A percentile compares a stretch with the other conserved stretches of the same genome.
These are phyloP conservation scores for Xylariaceae sp. DNA, from an alignment of 2,329 filamentous ascomycete species.

Conservation along the genomic window DNA sequence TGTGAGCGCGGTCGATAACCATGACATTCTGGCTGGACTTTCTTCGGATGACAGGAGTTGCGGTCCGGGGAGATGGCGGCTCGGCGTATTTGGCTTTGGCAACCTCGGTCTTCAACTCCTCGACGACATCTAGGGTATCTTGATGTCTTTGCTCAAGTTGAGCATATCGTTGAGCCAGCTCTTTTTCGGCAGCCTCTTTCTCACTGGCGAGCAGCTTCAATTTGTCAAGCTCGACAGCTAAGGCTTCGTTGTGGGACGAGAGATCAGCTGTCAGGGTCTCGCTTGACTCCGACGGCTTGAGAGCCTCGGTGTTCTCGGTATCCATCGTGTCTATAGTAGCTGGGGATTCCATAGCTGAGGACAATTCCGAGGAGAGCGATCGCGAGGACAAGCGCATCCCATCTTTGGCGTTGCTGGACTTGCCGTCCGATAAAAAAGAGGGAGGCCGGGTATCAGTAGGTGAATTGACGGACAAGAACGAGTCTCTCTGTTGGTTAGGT, in stretches of 20 bases:
- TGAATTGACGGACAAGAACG: conserved; percentile 49
- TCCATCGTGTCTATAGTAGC: conserved; percentile 60
- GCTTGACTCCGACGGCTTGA: conserved; percentile 38
- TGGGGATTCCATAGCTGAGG: conserved; percentile 75
- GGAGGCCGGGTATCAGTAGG: conserved; percentile 55
- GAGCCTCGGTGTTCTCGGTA: conserved; percentile 53
- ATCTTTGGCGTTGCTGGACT: conserved; percentile 67
- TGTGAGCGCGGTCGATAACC: conserved; percentile 83
- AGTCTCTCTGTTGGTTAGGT: conserved; percentile 48
- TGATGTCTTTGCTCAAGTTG: conserved; percentile 79
- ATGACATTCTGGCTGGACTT: conserved; percentile 90
- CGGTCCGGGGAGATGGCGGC: conserved; percentile 56
- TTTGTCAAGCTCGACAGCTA: conserved; percentile 64
- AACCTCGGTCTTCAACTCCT: conserved; percentile 84
- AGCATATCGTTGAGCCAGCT: conserved; percentile 75
- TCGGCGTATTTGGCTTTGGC: conserved; percentile 67
- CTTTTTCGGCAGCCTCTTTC: conserved; percentile 69
- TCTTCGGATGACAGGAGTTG: conserved; percentile 78
- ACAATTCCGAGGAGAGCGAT: conserved; percentile 91
- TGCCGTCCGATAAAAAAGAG: conserved; percentile 80
- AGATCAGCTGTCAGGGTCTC: conserved; percentile 32
- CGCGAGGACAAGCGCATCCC: conserved; percentile 70
- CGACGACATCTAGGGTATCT: conserved; percentile 77
- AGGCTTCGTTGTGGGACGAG: conserved; percentile 35
- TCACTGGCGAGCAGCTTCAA: conserved; percentile 68